Evolutionary conservation across 805 yeast species (phyloP), one percentile per base, ranked within the genome.

Genomic region (Danielia reshetovae): DNA sequence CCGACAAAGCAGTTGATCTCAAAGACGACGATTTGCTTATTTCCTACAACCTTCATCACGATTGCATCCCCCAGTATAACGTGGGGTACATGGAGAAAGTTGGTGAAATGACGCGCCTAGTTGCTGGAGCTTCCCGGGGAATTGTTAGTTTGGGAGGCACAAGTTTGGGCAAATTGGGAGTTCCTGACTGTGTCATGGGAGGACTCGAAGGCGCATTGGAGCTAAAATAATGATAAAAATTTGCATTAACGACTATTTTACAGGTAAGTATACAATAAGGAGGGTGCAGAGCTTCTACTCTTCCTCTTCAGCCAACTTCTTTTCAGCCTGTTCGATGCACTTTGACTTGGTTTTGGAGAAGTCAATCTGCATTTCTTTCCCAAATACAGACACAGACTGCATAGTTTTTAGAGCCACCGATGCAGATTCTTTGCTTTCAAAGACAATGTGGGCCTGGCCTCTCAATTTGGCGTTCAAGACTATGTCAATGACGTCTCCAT

Each of bases 141-240:
- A 30, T 61, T 60, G 26, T 49, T 81, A 10, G 71, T 77, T 50
- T 84, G 2, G 88, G 93, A 13, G 97, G 97, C 0, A 86, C 85
- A 79, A 77, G 84, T 45, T 60, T 55, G 43, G 84, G 87, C 7
- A 75, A 72, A 1, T 79, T 86, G 7, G 96, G 96, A 1, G 89
- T 89, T 2, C 95, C 96, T 1, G 96, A 89, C 59, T 82, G 89
- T 43, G 81, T 86, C 1, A 57, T 75, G 21, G 77, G 79, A 49
- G 74, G 82, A 3, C 68, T 83, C 35, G 72, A 69, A 31, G 75
- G 69, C 37, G 93, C 89, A 11, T 38, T 47, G 27, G 27, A 17
- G 24, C 27, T 22, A 6, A 27, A 34, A 30, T 34, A 27, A 25
- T 17, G 22, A 9, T 19, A 19, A 7, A 7, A 7, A 19, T n/a